phyloP scores from a whole-genome alignment of 1,284 basidiomycete species.

The Trametes polyzona region DNA sequence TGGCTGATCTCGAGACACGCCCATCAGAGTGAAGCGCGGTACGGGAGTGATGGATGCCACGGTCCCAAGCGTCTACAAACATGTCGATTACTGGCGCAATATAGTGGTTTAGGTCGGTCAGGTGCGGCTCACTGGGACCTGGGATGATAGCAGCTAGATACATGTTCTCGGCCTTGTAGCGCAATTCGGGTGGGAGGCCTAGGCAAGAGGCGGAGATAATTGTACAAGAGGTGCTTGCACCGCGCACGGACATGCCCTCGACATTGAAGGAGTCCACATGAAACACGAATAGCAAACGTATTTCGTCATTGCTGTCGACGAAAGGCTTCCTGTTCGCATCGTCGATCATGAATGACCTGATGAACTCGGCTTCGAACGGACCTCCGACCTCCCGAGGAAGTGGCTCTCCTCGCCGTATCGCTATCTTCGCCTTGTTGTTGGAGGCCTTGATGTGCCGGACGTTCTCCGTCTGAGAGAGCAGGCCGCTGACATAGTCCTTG shows the following conservation, averaged over 20 bases:
- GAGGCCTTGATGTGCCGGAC: not conserved
- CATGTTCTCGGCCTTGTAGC: constrained; percentile 34
- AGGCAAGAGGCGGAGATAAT: constrained; percentile 32
- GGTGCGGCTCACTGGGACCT: constrained; percentile 39
- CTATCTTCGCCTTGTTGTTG: no score
- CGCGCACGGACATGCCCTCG: not conserved
- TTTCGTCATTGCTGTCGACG: not conserved
- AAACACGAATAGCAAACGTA: not conserved
- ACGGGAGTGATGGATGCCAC: constrained; percentile 34
- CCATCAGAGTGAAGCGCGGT: constrained; percentile 34
- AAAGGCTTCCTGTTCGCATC: no score
- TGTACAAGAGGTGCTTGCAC: not conserved
- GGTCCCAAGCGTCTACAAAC: constrained; percentile 35
- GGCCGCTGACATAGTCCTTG: constrained; percentile 1
- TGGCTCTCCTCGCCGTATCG: no score
- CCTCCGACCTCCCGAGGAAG: no score
- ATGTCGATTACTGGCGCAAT: constrained; percentile 40
- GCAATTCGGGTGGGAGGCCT: constrained; percentile 33
- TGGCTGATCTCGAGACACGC: constrained; percentile 29
- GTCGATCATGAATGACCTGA: no score
- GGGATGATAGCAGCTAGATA: constrained; percentile 40
- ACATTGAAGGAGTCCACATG: constrained; percentile 8
- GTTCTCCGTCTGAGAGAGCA: not conserved
- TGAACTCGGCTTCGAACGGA: no score
- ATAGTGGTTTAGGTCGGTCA: constrained; percentile 40